phyloP scores from a whole-genome alignment of 2,329 filamentous ascomycete genomes.

The Pseudocercospora musae region DNA sequence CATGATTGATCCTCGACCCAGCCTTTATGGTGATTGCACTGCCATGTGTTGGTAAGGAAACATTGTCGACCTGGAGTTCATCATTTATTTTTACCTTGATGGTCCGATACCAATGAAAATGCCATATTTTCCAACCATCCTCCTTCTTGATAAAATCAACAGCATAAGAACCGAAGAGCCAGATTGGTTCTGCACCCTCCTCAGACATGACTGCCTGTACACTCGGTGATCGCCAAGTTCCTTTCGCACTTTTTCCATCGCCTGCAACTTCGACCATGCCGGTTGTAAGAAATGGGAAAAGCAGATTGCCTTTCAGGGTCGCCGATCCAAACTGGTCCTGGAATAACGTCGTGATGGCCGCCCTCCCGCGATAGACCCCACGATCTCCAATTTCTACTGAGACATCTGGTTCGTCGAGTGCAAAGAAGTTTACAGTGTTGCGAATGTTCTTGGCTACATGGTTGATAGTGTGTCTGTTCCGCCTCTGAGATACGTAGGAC shows the following conservation, averaged over 20 bases:
- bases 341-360: background rate
- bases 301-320: background rate
- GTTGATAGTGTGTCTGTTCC: background rate
- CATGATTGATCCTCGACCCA: background rate
- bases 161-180: background rate
- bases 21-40: background rate
- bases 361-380: background rate
- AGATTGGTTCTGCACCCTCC: background rate
- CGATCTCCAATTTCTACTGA: background rate
- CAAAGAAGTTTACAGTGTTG: background rate
- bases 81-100: background rate
- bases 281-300: background rate
- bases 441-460: background rate
- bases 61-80: background rate
- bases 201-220: background rate
- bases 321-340: background rate
- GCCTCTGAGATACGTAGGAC: background rate
- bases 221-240: background rate
- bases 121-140: background rate
- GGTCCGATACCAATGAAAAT: background rate
- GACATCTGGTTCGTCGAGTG: background rate
- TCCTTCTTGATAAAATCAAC: background rate
- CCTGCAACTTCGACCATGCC: background rate
- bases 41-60: background rate
- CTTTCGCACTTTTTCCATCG: background rate